Conservation (phyloP, 805 yeast species). For the Kodamaea restingae region DNA sequence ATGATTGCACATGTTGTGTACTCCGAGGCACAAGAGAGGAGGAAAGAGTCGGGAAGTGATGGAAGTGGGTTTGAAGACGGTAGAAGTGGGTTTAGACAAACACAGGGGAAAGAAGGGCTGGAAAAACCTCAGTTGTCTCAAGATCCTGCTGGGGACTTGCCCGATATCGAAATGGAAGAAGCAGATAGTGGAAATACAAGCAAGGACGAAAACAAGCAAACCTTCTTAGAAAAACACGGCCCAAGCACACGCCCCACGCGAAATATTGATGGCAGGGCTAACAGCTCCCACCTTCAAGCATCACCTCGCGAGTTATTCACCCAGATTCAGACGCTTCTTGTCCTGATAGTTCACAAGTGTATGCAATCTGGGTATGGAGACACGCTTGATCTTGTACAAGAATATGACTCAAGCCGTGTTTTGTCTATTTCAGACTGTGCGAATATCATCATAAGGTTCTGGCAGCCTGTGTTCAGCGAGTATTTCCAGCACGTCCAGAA, state of each 20-base stretch:
- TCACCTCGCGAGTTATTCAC: not conserved
- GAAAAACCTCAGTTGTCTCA: no score
- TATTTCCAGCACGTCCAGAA: constrained; percentile 30
- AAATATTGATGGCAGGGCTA: no score
- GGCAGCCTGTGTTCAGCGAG: constrained; percentile 56
- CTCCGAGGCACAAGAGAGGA: constrained; percentile 29
- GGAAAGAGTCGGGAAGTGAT: not conserved
- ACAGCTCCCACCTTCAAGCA: not conserved
- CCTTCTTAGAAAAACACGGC: no score
- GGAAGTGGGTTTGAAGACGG: not conserved
- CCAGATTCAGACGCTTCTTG: constrained; percentile 21
- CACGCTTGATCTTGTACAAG: constrained; percentile 47
- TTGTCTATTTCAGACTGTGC: constrained; percentile 41
- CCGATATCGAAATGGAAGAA: not conserved
- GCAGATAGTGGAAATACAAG: not conserved
- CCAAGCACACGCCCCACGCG: no score
- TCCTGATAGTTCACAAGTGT: constrained; percentile 47
- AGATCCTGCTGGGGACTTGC: no score
- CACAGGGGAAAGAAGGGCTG: not conserved
- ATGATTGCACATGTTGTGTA: constrained; percentile 40
- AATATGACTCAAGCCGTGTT: constrained; percentile 39
- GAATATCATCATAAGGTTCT: constrained; percentile 40
- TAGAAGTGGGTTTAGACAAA: not conserved
- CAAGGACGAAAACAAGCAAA: no score
- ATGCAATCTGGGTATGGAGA: constrained; percentile 56